These are phyloP conservation scores for Gamarada debralockiae DNA, from an alignment of 495 filamentous ascomycete species.

Conservation along the genomic window DNA sequence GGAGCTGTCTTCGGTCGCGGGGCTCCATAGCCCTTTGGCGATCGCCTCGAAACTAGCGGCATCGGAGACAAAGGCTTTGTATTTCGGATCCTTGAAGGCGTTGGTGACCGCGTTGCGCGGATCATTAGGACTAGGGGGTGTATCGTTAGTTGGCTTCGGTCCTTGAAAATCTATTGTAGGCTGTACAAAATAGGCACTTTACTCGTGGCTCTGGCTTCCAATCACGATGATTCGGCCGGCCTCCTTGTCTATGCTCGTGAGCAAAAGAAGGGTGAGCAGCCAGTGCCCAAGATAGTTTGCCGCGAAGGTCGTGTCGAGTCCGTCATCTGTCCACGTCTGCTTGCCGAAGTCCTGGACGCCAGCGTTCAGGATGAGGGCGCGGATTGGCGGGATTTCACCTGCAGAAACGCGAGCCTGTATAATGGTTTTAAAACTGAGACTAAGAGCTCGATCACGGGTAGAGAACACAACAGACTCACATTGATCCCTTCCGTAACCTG, in stretches of 20 bases:
- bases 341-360: not conserved
- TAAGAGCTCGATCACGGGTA: no score
- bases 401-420: no score
- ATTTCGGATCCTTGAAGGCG: not conserved
- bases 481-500: constrained; percentile 34
- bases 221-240: no score
- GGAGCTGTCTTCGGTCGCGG: not conserved
- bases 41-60: not conserved
- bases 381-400: constrained; percentile 34
- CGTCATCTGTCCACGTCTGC: constrained; percentile 33
- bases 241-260: no score
- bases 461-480: no score
- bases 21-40: not conserved
- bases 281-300: constrained; percentile 24
- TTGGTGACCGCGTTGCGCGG: not conserved
- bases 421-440: no score
- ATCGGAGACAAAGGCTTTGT: not conserved
- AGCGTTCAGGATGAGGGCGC: constrained; percentile 36
- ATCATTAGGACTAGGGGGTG: not conserved
- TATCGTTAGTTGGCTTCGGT: not conserved
- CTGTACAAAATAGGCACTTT: not conserved
- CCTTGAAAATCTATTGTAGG: not conserved
- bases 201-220: not conserved
- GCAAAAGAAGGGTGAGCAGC: no score
- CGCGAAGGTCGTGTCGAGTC: constrained; percentile 41